Evolutionary conservation across 2,329 filamentous ascomycete genomes (phyloP), one percentile per base, ranked within the genome.

Genomic region (Drechslerella stenobrocha): DNA sequence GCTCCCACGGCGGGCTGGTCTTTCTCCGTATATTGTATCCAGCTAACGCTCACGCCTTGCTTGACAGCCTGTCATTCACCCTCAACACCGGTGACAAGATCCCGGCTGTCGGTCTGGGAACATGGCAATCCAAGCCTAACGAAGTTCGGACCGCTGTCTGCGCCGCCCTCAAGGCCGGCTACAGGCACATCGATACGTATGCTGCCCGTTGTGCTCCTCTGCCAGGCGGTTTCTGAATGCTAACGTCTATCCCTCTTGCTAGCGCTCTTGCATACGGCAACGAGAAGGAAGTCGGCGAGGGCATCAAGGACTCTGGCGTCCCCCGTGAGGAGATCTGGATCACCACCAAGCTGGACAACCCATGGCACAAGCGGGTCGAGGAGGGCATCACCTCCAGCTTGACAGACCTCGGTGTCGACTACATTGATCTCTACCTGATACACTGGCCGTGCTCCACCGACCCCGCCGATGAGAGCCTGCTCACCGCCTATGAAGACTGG

Each of bases 311-410:
- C 48, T 82, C 83, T 1, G 84, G 84, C 26, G 81, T 88, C 1
- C 81, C 84, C n/a, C 81, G 86, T 22, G 78, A 81, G 57, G 78
- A 87, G 73, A 83, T 88, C 75, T 89, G 83, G 81, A 76, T 88
- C 61, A 92, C 89, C 52, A 90, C 88, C 73, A 95, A 93, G 81
- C 83, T 92, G 55, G 84, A 89, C 80, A 90, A 91, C 81, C 82
- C 86, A 51, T 87, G 85, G 82, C 87, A 90, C 78, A 84, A 87
- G 78, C 81, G 83, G 69, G 86, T 86, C 24, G 77, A 80, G 35
- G 82, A 86, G 74, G 86, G 81, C 22, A 79, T 88, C 58, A 79
- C 82, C 63, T 77, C 61, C 11, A 73, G 73, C 8, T 53, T 75
- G 55, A 45, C 58, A 1, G 71, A 71, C 61, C 71, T 73, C 40